Base-by-base conservation (phyloP, 2,329 filamentous ascomycete genomes). In the Madurella fahalii region DNA sequence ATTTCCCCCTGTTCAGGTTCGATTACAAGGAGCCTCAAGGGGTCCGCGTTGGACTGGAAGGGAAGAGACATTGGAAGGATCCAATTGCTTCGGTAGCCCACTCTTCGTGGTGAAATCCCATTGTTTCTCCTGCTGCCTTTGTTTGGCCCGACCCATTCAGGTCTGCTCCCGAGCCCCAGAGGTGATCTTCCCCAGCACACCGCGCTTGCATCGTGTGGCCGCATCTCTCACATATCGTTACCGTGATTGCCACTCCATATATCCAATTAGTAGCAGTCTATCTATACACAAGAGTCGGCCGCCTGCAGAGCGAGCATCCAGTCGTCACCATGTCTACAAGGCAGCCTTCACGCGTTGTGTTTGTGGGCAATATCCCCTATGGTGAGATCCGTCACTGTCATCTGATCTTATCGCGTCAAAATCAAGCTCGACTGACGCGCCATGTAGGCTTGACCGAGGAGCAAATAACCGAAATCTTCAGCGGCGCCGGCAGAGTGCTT, bases 401-500 rank as follows among this genome's bases (percentile, higher is more conserved):
- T 51, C 13, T 9, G 11, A 25, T 4, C 25, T 25, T 25, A 25
- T 25, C 7, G 25, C 7, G 8, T 4, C 18, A 16, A 16, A 13
- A 11, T 34, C 32, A 9, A 58, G 52, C 42, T 52, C 37, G 43
- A 42, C 31, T 47, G 18, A 30, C 34, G 43, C 49, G 55, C 15
- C 17, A 15, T 54, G n/a, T 66, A 96, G 92, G 93, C 60, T 85
- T 96, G 61, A 95, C 91, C 31, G 94, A 99, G 74, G 92, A 97
- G 70, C 89, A 96, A 70, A 96, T 99, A 65, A 87, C 87, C 68
- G 90, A 96, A 64, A 95, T 95, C 58, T 95, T 97, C 71, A 89
- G 86, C 68, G 87, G 88, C 61, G 91, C 89, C 50, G 94, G 94
- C 55, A 89, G 92, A 61, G 93, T 97, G 1, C 79, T 95, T 56